Conservation (phyloP, 768 basidiomycete genomes). For the Lenzites betulinus region DNA sequence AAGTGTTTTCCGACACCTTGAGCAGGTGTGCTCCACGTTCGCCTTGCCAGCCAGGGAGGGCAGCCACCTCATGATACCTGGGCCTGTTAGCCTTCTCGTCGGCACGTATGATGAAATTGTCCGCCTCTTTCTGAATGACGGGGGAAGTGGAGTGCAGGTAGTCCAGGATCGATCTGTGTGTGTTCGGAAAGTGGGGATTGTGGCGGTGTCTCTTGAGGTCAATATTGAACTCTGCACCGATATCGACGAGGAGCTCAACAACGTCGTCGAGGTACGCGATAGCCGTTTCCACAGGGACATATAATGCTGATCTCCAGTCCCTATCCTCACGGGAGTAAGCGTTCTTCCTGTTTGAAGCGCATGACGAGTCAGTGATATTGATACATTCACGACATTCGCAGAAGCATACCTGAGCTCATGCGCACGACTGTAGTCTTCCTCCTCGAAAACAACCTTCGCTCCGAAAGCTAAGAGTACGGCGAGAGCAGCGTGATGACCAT, state of each 20-base stretch:
- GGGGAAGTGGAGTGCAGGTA: slow-evolving; percentile 21
- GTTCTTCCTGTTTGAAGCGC: neutral
- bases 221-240: slow-evolving; percentile 31
- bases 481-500: slow-evolving; percentile 28
- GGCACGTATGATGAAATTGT: neutral
- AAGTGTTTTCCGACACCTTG: neutral
- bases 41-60: slow-evolving; percentile 3
- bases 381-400: no score
- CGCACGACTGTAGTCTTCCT: slow-evolving; percentile 31
- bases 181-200: neutral
- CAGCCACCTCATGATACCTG: neutral
- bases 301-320: neutral
- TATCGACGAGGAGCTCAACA: slow-evolving; percentile 29
- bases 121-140: slow-evolving; percentile 17
- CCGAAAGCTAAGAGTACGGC: slow-evolving; percentile 35
- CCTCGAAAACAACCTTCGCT: slow-evolving; percentile 26
- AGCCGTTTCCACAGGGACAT: slow-evolving; percentile 32
- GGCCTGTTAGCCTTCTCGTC: neutral
- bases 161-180: slow-evolving; percentile 25
- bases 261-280: slow-evolving; percentile 28
- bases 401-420: slow-evolving; percentile 23
- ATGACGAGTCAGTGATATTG: no score
- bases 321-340: neutral
- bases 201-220: neutral
- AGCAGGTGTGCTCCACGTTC: neutral